These are phyloP conservation scores for Arthrinium phaeospermum DNA, from an alignment of 2,329 filamentous ascomycete genomes.

Conservation along the genomic window DNA sequence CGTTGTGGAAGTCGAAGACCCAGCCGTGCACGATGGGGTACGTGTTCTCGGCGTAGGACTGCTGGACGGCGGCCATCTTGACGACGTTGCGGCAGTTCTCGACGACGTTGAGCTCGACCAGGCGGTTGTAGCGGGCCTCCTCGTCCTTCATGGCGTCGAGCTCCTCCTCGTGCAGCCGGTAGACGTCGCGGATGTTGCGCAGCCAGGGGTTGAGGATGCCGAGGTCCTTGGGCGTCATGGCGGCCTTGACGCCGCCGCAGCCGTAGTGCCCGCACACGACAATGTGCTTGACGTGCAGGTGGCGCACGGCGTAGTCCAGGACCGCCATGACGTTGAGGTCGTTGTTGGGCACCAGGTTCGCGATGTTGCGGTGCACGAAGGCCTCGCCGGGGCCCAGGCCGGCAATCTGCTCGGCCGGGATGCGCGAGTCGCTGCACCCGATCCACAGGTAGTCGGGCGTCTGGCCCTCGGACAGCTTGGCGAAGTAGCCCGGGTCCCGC, in stretches of 20 bases:
- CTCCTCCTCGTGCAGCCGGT: constrained; percentile 73
- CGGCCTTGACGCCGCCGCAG: constrained; percentile 78
- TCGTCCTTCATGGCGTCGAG: constrained; percentile 67
- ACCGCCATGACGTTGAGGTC: constrained; percentile 83
- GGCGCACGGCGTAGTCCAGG: constrained; percentile 84
- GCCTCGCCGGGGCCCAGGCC: constrained; percentile 86
- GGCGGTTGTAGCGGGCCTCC: constrained; percentile 66
- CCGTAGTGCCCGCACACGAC: constrained; percentile 81
- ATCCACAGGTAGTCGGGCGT: constrained; percentile 82
- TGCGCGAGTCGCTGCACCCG: constrained; percentile 87
- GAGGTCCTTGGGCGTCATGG: constrained; percentile 73
- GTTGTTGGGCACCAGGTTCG: constrained; percentile 81
- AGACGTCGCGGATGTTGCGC: constrained; percentile 76
- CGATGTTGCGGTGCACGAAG: constrained; percentile 95
- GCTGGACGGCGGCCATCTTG: constrained; percentile 81
- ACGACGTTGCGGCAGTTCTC: constrained; percentile 79
- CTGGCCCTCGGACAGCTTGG: constrained; percentile 68
- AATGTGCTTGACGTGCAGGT: constrained; percentile 82
- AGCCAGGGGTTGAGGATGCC: constrained; percentile 77
- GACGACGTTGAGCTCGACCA: constrained; percentile 85
- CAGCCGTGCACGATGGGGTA: constrained; percentile 76
- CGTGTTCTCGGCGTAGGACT: constrained; percentile 66
- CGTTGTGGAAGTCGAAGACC: constrained; percentile 74
- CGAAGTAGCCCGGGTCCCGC: constrained; percentile 70
- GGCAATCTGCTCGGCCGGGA: constrained; percentile 88